Evolutionary conservation across 768 basidiomycete genomes (phyloP), one percentile per base, ranked within the genome.

Genomic region (Russula brevipes): DNA sequence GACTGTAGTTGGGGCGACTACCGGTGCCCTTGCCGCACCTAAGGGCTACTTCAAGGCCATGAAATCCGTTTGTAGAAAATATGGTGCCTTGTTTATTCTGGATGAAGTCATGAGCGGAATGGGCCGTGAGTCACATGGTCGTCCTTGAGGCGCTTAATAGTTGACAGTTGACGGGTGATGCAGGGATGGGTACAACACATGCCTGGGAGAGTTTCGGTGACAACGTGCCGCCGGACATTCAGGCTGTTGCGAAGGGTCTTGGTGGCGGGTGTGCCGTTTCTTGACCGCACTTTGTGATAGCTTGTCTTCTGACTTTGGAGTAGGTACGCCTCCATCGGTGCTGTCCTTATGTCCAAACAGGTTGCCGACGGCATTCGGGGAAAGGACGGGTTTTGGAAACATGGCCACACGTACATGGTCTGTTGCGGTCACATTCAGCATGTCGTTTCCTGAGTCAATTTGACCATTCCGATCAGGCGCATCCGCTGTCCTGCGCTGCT

Each of bases 91-190:
- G 17, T 87, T 94, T 73, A 91, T 94, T 46, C 80, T 94, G 41
- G 94, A 96, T 69, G 94, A 95, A 75, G 89, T 94, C 51, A 94
- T 95, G 92, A 85, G 86, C 71, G 91, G 91, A 49, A 92, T 94
- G 88, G 91, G 92, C 61, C 84, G 91, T 88, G 71, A 74, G 88
- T 79, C 44, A 39, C 57, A 12, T 39, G 38, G 42, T 50, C 41
- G 31, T 33, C 56, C 62, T 53, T 50, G 54, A 39, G 50, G 54
- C 38, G 56, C 30, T 39, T 54, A 44, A 57, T n/a, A 7, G 39
- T 14, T 39, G 39, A 33, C 38, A 30, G 44, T 14, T 41, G 44
- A 36, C 41, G 33, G 56, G 24, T n/a, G 57, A 53, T 24, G 17
- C 47, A 91, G 89, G 91, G 35, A 90, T 94, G 85, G 93, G 93